phyloP scores from a whole-genome alignment of 495 filamentous ascomycete species.

The Viridothelium virens region DNA sequence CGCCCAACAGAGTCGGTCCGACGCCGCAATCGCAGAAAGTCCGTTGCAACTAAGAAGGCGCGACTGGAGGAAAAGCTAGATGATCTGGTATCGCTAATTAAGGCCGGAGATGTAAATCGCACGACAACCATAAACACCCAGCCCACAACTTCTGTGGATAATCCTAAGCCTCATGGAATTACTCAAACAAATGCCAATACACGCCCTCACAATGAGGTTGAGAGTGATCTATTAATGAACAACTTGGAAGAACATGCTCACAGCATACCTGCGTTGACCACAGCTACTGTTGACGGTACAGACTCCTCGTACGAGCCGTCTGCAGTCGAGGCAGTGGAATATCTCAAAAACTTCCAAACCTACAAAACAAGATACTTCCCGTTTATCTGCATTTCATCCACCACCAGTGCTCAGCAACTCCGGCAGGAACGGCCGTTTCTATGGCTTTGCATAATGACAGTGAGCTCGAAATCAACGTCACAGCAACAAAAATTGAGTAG shows the following conservation, averaged over 20 bases:
- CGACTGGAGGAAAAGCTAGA: slow-evolving; percentile 14
- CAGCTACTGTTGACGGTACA: too few relatives aligned
- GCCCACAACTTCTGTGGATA: not conserved
- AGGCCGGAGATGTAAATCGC: not conserved
- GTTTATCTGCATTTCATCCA: not conserved
- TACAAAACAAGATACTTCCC: slow-evolving; percentile 1
- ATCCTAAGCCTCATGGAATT: not conserved
- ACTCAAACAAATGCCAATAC: not conserved
- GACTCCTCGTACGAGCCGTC: not conserved
- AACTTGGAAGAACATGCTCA: not conserved
- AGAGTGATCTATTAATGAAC: not conserved
- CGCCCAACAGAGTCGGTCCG: not conserved
- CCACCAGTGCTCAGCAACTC: not conserved
- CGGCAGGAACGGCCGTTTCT: slow-evolving; percentile 7
- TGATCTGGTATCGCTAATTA: not conserved
- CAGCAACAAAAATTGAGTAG: not conserved
- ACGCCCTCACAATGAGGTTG: not conserved
- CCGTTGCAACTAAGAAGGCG: not conserved
- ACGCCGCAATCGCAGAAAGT: not conserved
- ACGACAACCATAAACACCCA: not conserved
- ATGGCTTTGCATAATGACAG: not conserved
- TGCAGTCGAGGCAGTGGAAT: slow-evolving; percentile 10
- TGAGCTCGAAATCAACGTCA: not conserved
- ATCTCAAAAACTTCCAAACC: slow-evolving; percentile 9
- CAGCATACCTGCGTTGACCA: too few relatives aligned